Evolutionary conservation across 2,329 filamentous ascomycete species (phyloP), one percentile per base, ranked within the genome.

Genomic region (Ophiostoma novo-ulmi): DNA sequence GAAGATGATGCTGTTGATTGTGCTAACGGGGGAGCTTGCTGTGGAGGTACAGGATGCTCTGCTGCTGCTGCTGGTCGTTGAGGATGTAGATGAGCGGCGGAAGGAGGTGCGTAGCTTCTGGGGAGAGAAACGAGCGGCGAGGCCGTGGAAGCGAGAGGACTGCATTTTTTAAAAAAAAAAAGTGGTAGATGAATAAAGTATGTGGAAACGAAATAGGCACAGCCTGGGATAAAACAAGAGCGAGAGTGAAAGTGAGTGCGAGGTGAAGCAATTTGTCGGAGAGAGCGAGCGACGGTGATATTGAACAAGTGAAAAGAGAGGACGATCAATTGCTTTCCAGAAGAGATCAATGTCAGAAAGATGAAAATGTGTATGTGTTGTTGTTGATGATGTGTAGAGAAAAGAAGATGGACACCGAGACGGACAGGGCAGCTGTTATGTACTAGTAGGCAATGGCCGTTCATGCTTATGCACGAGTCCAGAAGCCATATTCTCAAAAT

Each of bases 1-100:
- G 74, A 84, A 82, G 72, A 89, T 83, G 76, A 88, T 81, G 75
- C 81, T 84, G 80, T 88, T 88, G 80, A 88, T 86, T 69, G 84
- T 84, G 77, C 78, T 81, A 20, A 81, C 80, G 2, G 81, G 81
- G 36, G 80, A 79, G 38, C 80, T 82, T 61, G 82, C 82, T 38
- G 79, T 78, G 35, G 85, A 85, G 39, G 78, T 78, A 73, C 79
- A 81, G 4, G 82, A 83, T 72, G 76, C 77, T 69, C 79, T 74
- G 67, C 80, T 80, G 73, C 80, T 82, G 71, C 81, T 81, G 20
- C 80, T 76, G 31, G 82, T 81, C 0, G 63, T 38, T 4, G 77
- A 77, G 1, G 75, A 70, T 10, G 76, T 71, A n/a, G 77, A 77
- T 8, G 83, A 82, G 26, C 85, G 83, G 72, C 85, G 84, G 77